Evolutionary conservation across 768 basidiomycete genomes (phyloP).

Genomic region (Termitomyces sp.): DNA sequence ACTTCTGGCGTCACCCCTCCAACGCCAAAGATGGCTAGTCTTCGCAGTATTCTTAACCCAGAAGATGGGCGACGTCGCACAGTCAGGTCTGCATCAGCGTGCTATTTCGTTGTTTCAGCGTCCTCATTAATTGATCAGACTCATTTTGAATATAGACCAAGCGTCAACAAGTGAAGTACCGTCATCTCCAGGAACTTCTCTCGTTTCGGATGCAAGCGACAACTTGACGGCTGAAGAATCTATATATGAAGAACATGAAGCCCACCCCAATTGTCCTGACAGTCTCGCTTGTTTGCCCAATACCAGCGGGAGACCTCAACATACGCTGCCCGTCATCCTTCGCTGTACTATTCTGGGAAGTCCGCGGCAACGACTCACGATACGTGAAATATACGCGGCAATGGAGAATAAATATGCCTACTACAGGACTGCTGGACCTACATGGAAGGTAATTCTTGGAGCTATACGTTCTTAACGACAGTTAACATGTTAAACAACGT

Average conservation of each 20-base stretch:
- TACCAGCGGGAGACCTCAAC: constrained; percentile 75
- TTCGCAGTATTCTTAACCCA: constrained; percentile 56
- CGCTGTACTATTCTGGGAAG: constrained; percentile 83
- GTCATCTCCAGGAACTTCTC: constrained; percentile 25
- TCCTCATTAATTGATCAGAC: constrained; percentile 19
- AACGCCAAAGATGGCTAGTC: constrained; percentile 45
- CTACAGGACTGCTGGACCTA: constrained; percentile 75
- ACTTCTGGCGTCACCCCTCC: constrained; percentile 22
- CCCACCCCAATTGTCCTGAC: constrained; percentile 78
- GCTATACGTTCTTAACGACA: neutral
- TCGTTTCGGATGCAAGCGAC: constrained; percentile 28
- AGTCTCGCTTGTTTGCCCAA: constrained; percentile 75
- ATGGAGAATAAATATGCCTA: constrained; percentile 86
- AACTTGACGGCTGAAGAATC: constrained; percentile 24
- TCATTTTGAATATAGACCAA: constrained; percentile 23
- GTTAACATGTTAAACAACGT: constrained; percentile 11
- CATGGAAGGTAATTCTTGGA: constrained; percentile 69
- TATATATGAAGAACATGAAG: constrained; percentile 37
- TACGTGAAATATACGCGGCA: constrained; percentile 80
- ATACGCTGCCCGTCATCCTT: constrained; percentile 81
- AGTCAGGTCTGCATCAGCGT: constrained; percentile 35
- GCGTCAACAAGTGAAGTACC: constrained; percentile 27
- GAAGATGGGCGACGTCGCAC: constrained; percentile 34
- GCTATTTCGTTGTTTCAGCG: constrained; percentile 9
- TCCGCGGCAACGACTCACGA: constrained; percentile 70